These are phyloP conservation scores for Eutrema yunnanense DNA, from an alignment of 345 rosid genomes.

Conservation along the genomic window DNA sequence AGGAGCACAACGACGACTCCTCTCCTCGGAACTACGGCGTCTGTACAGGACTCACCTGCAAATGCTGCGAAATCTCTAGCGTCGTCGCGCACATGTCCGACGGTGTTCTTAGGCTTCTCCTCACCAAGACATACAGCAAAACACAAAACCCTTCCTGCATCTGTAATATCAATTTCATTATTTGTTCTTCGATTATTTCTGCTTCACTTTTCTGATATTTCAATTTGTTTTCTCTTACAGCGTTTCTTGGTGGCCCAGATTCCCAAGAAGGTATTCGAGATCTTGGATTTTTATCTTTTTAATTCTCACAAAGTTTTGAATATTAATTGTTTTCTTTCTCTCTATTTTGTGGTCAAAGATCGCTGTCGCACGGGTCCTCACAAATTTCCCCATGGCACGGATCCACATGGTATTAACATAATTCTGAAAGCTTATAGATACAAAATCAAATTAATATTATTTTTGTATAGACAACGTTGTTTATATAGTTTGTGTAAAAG, in stretches of 20 bases:
- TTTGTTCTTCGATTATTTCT: no score
- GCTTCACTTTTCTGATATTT: not conserved
- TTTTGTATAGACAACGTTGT: no score
- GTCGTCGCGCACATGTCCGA: conserved; percentile 6
- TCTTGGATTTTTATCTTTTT: not conserved
- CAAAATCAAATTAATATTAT: not conserved
- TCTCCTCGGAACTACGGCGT: not conserved
- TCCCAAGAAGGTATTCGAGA: not conserved
- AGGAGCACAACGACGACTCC: conserved; percentile 7
- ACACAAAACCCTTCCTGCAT: not conserved
- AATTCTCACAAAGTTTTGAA: not conserved
- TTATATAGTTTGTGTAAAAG: not conserved
- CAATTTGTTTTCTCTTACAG: not conserved
- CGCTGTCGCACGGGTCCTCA: not conserved
- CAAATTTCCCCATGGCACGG: not conserved
- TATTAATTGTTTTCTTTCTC: not conserved
- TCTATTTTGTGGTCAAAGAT: not conserved
- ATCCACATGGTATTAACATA: conserved; percentile 7
- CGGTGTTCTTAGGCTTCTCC: conserved; percentile 22
- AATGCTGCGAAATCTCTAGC: conserved; percentile 11
- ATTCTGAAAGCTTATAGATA: not conserved
- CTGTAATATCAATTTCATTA: not conserved
- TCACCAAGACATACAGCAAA: not conserved
- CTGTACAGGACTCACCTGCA: not conserved
- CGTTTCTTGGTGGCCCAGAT: not conserved